Evolutionary conservation across 495 filamentous ascomycete genomes (phyloP).

Genomic region (Xanthoparmelia taractica): DNA sequence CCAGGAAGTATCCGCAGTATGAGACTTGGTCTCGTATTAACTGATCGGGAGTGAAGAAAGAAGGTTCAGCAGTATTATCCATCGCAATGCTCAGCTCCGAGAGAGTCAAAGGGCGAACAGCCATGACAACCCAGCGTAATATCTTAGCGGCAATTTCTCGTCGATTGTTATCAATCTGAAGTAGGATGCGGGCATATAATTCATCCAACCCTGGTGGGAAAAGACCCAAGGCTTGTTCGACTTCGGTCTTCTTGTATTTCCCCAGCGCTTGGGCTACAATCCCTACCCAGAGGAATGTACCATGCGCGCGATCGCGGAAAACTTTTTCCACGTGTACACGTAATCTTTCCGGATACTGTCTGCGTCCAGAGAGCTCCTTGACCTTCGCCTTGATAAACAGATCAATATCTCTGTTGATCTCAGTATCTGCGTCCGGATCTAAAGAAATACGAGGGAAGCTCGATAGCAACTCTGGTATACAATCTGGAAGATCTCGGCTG

Average conservation of each 20-base stretch:
- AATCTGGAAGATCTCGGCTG: constrained; percentile 26
- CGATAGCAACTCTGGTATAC: constrained; percentile 21
- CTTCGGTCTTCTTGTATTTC: constrained; percentile 23
- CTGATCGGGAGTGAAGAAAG: not conserved
- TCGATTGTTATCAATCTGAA: constrained; percentile 26
- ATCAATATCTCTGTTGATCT: constrained; percentile 22
- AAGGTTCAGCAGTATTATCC: not conserved
- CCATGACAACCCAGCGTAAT: constrained; percentile 31
- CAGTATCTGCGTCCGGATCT: constrained; percentile 20
- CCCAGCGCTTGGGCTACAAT: constrained; percentile 12
- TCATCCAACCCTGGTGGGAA: constrained; percentile 31
- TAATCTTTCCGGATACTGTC: constrained; percentile 21
- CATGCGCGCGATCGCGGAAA: constrained; percentile 27
- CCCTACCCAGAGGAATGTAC: constrained; percentile 32
- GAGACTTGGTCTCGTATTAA: not conserved
- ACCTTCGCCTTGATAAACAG: constrained; percentile 25
- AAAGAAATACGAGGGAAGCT: constrained; percentile 16
- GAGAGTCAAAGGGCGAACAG: constrained; percentile 30
- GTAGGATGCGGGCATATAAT: constrained; percentile 33
- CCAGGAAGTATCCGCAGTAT: constrained; percentile 7
- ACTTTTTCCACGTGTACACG: constrained; percentile 14
- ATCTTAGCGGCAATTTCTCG: constrained; percentile 26
- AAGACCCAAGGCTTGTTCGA: constrained; percentile 23
- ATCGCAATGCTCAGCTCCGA: constrained; percentile 24
- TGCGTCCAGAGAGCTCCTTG: constrained; percentile 18